Evolutionary conservation across 2,329 filamentous ascomycete genomes (phyloP), one percentile per base, ranked within the genome.

Genomic region (Leptographium galeiforme): DNA sequence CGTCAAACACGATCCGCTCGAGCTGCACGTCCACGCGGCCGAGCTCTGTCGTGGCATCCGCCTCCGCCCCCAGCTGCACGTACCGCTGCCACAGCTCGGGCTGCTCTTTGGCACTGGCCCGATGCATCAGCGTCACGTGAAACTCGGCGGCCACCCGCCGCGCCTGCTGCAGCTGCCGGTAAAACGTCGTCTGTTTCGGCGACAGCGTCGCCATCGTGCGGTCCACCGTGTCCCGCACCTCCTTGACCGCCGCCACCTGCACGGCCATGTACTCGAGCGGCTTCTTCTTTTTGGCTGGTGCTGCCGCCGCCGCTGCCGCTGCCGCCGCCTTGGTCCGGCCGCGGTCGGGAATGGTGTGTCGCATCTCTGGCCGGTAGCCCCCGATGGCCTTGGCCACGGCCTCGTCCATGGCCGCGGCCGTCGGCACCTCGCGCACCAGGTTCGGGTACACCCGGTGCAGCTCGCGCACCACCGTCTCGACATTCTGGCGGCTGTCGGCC

Each of bases 111-210:
- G 79, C 71, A 3, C 72, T 73, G 12, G 84, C 81, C 48, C 84
- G 83, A 67, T 98, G 93, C 66, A 96, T 89, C 41, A 98, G 77
- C 0, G 93, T 98, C 55, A 98, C 87, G 65, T 98, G 93, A 66
- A 97, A 98, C 43, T 82, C 76, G n/a, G 76, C 64, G 67, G 97
- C 91, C 7, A 97, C 70, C 53, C 93, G 86, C 19, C 84, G 77
- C 2, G 75, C 77, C 60, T 85, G 76, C 66, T 85, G 79, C 38
- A 98, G 77, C 54, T 87, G 79, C 61, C 77, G 79, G 71, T 87
- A 98, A 63, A 95, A 83, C 25, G 71, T 74, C n/a, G 79, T 71
- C 16, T 78, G 70, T 6, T 80, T 68, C 0, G 78, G 61, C 3
- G 68, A 65, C 7, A 74, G 68, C 7, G 71, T 69, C 25, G 72